phyloP scores from a whole-genome alignment of 306 rosid species.

The Ormosia semicastrata region DNA sequence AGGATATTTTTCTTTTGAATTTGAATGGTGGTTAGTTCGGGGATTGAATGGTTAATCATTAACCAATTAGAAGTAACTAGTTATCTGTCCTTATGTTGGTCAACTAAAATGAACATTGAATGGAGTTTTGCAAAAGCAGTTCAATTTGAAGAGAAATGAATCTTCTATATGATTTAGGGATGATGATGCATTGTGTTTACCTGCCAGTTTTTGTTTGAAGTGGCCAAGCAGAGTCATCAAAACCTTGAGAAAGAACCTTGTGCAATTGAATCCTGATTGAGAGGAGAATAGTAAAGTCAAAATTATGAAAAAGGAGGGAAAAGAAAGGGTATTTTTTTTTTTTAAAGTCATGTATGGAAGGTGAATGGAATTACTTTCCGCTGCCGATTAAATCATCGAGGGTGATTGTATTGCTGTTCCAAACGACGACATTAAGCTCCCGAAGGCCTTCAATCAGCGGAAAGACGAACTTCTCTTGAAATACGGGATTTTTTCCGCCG shows the following conservation, averaged over 20 bases:
- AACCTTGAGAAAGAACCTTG: slow-evolving; percentile 81
- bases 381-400: slow-evolving; percentile 80
- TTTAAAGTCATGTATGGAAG: no score
- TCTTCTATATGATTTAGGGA: slow-evolving; percentile 4
- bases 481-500: slow-evolving; percentile 69
- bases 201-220: slow-evolving; percentile 87
- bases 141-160: neutral
- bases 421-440: slow-evolving; percentile 61
- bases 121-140: no score
- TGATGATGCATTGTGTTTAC: no score
- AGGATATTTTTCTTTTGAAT: neutral
- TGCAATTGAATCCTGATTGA: slow-evolving; percentile 57
- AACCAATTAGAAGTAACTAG: no score
- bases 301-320: no score
- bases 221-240: slow-evolving; percentile 74
- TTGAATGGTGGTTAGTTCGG: neutral
- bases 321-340: no score
- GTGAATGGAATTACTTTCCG: slow-evolving; percentile 53
- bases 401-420: slow-evolving; percentile 83
- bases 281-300: slow-evolving; percentile 2
- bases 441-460: slow-evolving; percentile 81
- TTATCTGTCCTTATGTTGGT: no score
- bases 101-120: no score
- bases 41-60: neutral
- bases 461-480: slow-evolving; percentile 75